Conservation (phyloP, 2,329 filamentous ascomycete species). For the Aspergillus sclerotialis region DNA sequence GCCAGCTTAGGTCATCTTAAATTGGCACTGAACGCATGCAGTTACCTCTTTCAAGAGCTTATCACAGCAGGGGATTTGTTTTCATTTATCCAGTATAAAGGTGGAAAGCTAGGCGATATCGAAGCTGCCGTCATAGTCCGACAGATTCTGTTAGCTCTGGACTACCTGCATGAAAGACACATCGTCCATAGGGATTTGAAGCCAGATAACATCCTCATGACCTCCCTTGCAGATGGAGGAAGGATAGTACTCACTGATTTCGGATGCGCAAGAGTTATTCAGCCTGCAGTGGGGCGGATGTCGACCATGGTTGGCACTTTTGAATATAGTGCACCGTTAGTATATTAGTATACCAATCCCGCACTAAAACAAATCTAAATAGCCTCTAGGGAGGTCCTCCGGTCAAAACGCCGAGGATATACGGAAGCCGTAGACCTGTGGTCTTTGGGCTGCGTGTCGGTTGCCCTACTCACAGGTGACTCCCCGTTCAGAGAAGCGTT, state of each 20-base stretch:
- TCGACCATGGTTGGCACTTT: conserved; percentile 48
- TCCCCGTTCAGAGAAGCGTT: conserved; percentile 38
- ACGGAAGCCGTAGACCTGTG: conserved; percentile 56
- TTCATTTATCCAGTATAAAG: conserved; percentile 50
- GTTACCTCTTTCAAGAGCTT: conserved; percentile 57
- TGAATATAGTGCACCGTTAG: conserved; percentile 55
- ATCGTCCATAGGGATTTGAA: conserved; percentile 59
- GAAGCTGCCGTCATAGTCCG: conserved; percentile 48
- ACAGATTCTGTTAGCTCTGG: conserved; percentile 52
- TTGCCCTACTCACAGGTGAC: conserved; percentile 45
- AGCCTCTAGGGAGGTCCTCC: conserved; percentile 18
- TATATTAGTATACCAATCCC: conserved; percentile 31
- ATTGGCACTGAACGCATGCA: conserved; percentile 17
- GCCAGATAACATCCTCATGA: conserved; percentile 57
- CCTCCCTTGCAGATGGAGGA: conserved; percentile 42
- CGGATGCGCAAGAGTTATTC: conserved; percentile 43
- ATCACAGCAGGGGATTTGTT: conserved; percentile 55
- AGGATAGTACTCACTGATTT: conserved; percentile 57
- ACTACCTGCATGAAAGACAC: conserved; percentile 49
- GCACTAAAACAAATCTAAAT: not conserved
- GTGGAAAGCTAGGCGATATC: conserved; percentile 40
- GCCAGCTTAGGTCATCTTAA: not conserved
- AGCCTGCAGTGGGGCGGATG: conserved; percentile 39
- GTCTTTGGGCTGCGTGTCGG: conserved; percentile 53
- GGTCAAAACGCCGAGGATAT: conserved; percentile 37